These are phyloP conservation scores for Dryas octopetala DNA, from an alignment of 306 rosid genomes.

Conservation along the genomic window DNA sequence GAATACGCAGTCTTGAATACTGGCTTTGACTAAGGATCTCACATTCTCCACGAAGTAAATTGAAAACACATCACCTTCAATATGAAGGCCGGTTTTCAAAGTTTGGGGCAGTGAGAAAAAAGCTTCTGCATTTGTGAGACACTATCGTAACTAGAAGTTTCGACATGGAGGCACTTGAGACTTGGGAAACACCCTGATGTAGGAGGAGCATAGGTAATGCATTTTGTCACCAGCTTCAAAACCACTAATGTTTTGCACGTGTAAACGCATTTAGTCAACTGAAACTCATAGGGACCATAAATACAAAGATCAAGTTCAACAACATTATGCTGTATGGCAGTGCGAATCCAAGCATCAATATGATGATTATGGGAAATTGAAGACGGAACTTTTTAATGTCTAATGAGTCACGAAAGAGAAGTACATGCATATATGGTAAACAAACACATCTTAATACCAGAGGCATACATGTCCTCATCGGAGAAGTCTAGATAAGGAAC, in stretches of 20 bases:
- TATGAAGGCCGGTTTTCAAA: too few relatives aligned
- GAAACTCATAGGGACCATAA: not conserved
- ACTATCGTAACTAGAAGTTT: not conserved
- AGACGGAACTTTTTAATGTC: not conserved
- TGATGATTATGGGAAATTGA: not conserved
- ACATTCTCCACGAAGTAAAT: too few relatives aligned
- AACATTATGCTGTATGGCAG: not conserved
- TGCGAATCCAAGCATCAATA: not conserved
- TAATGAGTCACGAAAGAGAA: not conserved
- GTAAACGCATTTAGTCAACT: slow-evolving; percentile 4
- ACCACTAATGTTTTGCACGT: not conserved
- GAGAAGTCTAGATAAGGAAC: not conserved
- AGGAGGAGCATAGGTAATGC: not conserved
- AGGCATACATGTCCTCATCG: not conserved
- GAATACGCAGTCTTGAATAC: too few relatives aligned
- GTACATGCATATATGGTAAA: not conserved
- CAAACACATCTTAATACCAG: not conserved
- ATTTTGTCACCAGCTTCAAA: not conserved
- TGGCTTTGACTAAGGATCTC: too few relatives aligned
- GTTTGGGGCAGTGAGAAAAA: not conserved
- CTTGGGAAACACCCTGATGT: not conserved
- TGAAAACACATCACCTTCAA: too few relatives aligned
- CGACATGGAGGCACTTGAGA: not conserved
- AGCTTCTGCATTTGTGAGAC: not conserved
- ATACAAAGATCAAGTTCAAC: not conserved